Evolutionary conservation across 371 early-diverging fungal genomes (phyloP).

Genomic region (Dichotomocladium elegans): DNA sequence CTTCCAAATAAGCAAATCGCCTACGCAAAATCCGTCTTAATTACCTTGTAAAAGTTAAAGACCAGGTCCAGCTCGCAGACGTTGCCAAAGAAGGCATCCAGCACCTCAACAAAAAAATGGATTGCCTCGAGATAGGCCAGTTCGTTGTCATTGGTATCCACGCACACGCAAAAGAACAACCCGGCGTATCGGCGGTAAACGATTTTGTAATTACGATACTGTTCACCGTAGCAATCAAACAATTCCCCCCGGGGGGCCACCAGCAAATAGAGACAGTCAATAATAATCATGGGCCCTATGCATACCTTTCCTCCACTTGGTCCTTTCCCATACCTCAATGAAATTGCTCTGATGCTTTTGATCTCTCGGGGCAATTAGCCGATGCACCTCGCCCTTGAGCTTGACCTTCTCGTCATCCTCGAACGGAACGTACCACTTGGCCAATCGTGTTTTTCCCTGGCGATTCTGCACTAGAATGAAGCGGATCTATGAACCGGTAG

Average conservation of each 20-base stretch:
- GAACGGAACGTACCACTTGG: slow-evolving; percentile 94
- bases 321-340: slow-evolving; percentile 70
- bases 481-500: slow-evolving; percentile 69
- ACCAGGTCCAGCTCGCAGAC: slow-evolving; percentile 97
- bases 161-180: slow-evolving; percentile 96
- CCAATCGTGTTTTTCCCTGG: slow-evolving; percentile 95
- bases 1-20: too few relatives aligned
- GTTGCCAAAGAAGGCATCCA: slow-evolving; percentile 96
- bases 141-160: slow-evolving; percentile 96
- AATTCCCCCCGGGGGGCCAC: too few relatives aligned
- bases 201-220: slow-evolving; percentile 92
- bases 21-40: neutral
- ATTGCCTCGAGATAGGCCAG: slow-evolving; percentile 92
- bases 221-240: neutral
- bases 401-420: slow-evolving; percentile 93
- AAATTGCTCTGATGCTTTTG: slow-evolving; percentile 96
- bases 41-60: slow-evolving; percentile 94
- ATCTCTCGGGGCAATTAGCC: slow-evolving; percentile 92
- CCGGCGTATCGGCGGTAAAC: slow-evolving; percentile 97
- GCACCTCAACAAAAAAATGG: slow-evolving; percentile 96
- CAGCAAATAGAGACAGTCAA: too few relatives aligned
- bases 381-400: slow-evolving; percentile 93
- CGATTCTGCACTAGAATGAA: slow-evolving; percentile 97
- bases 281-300: neutral
- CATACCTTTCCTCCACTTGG: neutral